Evolutionary conservation across 306 rosid genomes (phyloP), one percentile per base, ranked within the genome.

Genomic region (Ceratonia siliqua): DNA sequence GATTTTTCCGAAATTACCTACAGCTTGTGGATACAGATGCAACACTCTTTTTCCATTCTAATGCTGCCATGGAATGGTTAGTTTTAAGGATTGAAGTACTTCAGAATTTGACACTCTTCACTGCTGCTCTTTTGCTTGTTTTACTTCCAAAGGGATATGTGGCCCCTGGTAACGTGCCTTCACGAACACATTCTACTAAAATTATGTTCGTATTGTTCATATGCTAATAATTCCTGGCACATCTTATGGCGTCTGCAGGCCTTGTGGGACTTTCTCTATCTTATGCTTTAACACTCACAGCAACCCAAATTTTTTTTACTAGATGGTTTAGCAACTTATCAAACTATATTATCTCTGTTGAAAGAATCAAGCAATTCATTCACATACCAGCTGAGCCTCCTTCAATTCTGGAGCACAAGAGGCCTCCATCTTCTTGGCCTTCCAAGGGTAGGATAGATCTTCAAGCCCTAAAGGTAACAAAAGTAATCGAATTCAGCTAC

Each of bases 321-420:
- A 68, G 87, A 64, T 87, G 87, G 89, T 84, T 77, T 65, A 73
- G 90, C 73, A 73, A 48, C 76, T 77, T 88, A 21, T 79, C 85
- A 36, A 92, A 85, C 87, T 84, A 85, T 77, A 28, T 89, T 6
- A 82, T 90, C 39, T 90, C 96, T 0, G 85, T 92, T 36, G 98
- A 92, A 85, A 77, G 94, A 79, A 92, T 92, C 74, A 90, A 88
- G 57, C 98, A 92, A 70, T 90, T 88, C 79, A 85, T 92, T 85
- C 85, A 78, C 17, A 79, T 90, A 68, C 90, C 91, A 17, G 53
- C 72, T 1, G 94, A 92, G 64, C 92, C 96, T 75, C 89, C 87
- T 0, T 90, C 91, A 43, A 74, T 90, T 65, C 70, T 92, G 27
- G 87, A 85, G 38, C 74, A 78, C 35, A 86, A 61, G 8, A 81